These are phyloP conservation scores for Cocos nucifera DNA, from an alignment of 176 grass and related monocot species.

Conservation along the genomic window DNA sequence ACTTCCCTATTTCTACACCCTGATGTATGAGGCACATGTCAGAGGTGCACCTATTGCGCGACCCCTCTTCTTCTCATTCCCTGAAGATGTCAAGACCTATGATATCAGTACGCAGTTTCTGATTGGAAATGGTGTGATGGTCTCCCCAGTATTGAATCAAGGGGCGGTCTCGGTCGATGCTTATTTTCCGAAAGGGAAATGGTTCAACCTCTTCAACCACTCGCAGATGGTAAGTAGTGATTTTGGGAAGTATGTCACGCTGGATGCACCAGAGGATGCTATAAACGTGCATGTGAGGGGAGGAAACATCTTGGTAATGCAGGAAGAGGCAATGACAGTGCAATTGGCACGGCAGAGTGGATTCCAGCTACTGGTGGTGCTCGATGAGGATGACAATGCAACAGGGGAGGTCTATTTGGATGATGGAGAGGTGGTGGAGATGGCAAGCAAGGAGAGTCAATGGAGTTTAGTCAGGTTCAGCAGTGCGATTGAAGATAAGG, in stretches of 20 bases:
- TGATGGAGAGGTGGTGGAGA: constrained; percentile 57
- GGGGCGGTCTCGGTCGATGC: constrained; percentile 37
- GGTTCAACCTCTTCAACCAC: constrained; percentile 65
- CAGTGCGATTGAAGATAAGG: neutral
- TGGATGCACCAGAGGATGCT: constrained; percentile 39
- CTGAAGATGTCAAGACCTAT: constrained; percentile 38
- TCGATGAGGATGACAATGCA: constrained; percentile 27
- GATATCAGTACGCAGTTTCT: constrained; percentile 52
- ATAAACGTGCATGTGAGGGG: constrained; percentile 57
- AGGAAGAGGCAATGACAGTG: constrained; percentile 38
- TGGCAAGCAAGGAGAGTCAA: constrained; percentile 22
- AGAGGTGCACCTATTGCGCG: constrained; percentile 57
- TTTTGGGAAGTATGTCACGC: constrained; percentile 25
- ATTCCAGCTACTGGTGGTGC: constrained; percentile 58
- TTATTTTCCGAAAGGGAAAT: constrained; percentile 55
- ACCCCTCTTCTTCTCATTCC: constrained; percentile 90
- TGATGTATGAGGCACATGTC: constrained; percentile 67
- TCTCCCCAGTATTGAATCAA: constrained; percentile 47
- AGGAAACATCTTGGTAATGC: constrained; percentile 46
- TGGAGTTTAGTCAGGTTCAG: constrained; percentile 49
- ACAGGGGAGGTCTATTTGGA: constrained; percentile 57
- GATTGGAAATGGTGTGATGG: constrained; percentile 49
- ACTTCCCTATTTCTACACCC: constrained; percentile 65
- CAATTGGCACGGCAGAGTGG: constrained; percentile 19
- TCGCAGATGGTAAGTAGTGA: constrained; percentile 6